These are phyloP conservation scores for Nowakowskiella sp. DNA, from an alignment of 192 early-diverging fungal genomes.

Conservation along the genomic window DNA sequence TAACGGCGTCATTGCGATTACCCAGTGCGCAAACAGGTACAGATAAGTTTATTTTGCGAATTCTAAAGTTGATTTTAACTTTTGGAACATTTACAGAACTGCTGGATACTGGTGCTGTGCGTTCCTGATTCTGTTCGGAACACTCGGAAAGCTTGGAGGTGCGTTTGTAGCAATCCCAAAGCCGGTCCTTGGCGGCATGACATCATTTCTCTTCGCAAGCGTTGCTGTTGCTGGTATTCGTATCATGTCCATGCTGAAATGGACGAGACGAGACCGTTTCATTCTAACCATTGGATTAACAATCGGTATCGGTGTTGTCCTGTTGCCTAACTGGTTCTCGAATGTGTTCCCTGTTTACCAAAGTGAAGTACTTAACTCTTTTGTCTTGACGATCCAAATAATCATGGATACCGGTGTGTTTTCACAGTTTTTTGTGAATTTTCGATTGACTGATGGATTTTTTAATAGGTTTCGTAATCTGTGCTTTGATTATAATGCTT, in stretches of 20 bases:
- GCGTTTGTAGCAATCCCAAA: constrained; percentile 37
- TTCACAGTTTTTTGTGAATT: not conserved
- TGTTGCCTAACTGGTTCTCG: constrained; percentile 43
- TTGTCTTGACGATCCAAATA: not conserved
- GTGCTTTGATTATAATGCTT: not conserved
- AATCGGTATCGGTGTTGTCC: constrained; percentile 37
- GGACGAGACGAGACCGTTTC: constrained; percentile 48
- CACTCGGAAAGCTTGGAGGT: constrained; percentile 44
- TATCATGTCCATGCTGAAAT: constrained; percentile 40
- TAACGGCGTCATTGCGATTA: constrained; percentile 49
- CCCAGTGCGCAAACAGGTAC: constrained; percentile 48
- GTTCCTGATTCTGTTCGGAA: constrained; percentile 42
- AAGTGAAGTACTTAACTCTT: not conserved
- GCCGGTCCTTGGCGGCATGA: constrained; percentile 46
- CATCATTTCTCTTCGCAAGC: constrained; percentile 41
- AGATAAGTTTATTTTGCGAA: no score
- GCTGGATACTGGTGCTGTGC: constrained; percentile 48
- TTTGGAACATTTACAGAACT: no score
- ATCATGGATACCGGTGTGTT: not conserved
- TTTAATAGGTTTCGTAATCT: not conserved
- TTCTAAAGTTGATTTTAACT: no score
- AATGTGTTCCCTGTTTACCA: constrained; percentile 27
- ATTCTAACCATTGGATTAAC: constrained; percentile 39
- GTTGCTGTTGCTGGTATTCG: constrained; percentile 50
- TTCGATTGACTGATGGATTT: not conserved